Conservation (phyloP, 306 rosid species). For the Cucurbita argyrosperma region DNA sequence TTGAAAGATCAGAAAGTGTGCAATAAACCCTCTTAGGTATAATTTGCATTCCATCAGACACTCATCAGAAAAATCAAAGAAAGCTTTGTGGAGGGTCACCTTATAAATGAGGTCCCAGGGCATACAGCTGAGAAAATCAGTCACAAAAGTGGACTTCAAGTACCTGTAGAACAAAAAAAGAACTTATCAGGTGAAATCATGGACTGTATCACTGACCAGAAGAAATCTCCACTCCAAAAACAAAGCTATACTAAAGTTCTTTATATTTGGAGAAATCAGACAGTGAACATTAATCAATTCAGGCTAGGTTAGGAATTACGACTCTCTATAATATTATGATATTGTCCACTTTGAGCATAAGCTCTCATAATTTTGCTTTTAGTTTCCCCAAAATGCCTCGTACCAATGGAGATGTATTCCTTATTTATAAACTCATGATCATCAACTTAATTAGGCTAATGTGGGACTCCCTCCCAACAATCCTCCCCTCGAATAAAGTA, state of each 20-base stretch:
- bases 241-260: not conserved
- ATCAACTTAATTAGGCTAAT: too few species aligned
- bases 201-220: not conserved
- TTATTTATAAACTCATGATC: too few species aligned
- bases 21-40: not conserved
- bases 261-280: not conserved
- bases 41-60: not conserved
- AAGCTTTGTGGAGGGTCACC: slow-evolving; percentile 22
- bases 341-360: too few species aligned
- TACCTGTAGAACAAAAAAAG: slow-evolving; percentile 33
- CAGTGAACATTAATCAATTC: not conserved
- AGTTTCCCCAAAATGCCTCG: too few species aligned
- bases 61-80: not conserved
- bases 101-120: slow-evolving; percentile 91
- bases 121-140: slow-evolving; percentile 77
- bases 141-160: slow-evolving; percentile 49
- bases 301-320: too few species aligned
- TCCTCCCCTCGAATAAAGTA: too few species aligned
- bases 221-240: not conserved
- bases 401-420: too few species aligned
- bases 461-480: too few species aligned
- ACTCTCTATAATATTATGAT: too few species aligned
- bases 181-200: not conserved
- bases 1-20: too few species aligned
- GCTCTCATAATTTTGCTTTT: too few species aligned